Base-by-base conservation (phyloP, 148 eudicot genomes). In the Polygonum aviculare region DNA sequence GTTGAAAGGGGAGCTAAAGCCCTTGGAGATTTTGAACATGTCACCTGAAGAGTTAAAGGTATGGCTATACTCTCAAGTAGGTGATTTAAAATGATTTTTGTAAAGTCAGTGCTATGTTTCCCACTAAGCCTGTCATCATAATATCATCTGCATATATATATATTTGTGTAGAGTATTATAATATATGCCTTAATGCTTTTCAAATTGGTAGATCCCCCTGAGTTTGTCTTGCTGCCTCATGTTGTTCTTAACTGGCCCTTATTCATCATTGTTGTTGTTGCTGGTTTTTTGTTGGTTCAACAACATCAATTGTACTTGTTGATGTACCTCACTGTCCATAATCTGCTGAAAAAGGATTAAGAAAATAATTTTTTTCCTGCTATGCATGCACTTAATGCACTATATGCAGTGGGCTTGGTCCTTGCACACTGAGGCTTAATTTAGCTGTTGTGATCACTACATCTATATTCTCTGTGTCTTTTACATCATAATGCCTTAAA, bases 31-130 rank as follows among this genome's bases (percentile, higher is more conserved):
- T 80, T 73, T 96, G 72, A 90, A 79, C 84, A 96, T 96, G 99
- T 78, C 94, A 40, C 93, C 94, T 67, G 84, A 48, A 72, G 97
- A 96, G 74, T 81, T 96, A 60, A 96, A 93, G 98, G 98, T 96
- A 84, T 75, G 7, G 74, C 11, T 63, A 11, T 57, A 19, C 31
- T 57, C 31, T 6, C 55, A 51, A 7, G 21, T 57, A 57, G 12
- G 12, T 57, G 63, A 5, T 19, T 21, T 21, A 31, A 12, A 31
- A 21, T 5, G 33, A 40, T 26, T 63, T 62, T 31, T 62, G 38
- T 62, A 33, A 62, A 18, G 11, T 31, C 33, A 26, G 18, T 8
- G 8, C 39, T 11, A 63, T 3, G 40, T 14, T 63, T 2, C 65
- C 31, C 18, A 15, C 12, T 63, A 63, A 22, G 40, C 40, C n/a